Conservation (phyloP, 345 rosid species). For the Aegle marmelos region DNA sequence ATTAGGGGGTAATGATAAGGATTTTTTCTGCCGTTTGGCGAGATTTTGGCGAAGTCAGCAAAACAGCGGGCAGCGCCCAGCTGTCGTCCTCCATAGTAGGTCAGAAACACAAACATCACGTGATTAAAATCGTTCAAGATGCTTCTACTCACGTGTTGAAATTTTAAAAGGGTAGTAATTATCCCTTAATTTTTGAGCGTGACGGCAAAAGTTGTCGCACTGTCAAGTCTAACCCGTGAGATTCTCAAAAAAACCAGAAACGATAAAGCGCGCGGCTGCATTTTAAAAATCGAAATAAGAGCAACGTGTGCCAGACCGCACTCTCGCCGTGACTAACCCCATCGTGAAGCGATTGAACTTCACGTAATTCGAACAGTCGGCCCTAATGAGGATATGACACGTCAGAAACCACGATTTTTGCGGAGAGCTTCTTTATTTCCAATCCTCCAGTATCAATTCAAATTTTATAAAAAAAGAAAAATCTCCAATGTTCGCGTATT, state of each 20-base stretch:
- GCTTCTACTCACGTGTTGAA: background rate
- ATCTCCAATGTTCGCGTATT: too few species aligned
- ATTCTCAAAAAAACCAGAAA: background rate
- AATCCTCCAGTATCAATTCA: too few species aligned
- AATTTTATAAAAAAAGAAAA: too few species aligned
- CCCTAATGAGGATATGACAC: too few species aligned
- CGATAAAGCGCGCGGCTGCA: background rate
- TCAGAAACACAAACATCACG: conserved; percentile 1
- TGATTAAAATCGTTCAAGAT: background rate
- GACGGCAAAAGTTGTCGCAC: conserved; percentile 1
- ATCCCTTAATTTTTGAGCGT: background rate
- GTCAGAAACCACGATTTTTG: too few species aligned
- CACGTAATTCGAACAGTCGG: background rate
- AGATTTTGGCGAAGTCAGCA: background rate
- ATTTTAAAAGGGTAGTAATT: background rate
- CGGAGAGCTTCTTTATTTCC: too few species aligned
- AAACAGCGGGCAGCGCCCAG: background rate
- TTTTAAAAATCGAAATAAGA: background rate
- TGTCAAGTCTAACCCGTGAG: background rate
- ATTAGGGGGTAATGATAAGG: background rate
- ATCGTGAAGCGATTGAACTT: background rate
- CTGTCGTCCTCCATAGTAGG: background rate
- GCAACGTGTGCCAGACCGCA: background rate
- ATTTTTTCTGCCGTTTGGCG: background rate
- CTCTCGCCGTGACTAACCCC: background rate